Evolutionary conservation across 1,284 basidiomycete species (phyloP), one percentile per base, ranked within the genome.

Genomic region (Tremellales sp.): DNA sequence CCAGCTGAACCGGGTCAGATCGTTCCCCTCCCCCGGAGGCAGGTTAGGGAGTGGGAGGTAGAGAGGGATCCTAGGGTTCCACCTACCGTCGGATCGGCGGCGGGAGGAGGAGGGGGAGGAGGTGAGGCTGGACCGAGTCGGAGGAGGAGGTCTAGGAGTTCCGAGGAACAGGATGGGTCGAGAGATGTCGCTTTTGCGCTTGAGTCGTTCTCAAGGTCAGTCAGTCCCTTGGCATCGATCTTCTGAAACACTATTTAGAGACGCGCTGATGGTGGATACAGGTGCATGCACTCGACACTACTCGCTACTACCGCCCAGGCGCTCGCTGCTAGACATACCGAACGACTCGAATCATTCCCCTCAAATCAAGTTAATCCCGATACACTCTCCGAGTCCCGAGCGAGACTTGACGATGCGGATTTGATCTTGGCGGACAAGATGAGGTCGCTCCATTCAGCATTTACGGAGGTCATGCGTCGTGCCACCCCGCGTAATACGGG

Each of bases 211-310:
- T 36, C 33, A 15, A 36, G 33, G 33, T 31, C 29, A 15, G 29
- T 15, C 29, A 8, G 8, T 31, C n/a, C n/a, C n/a, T n/a, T n/a
- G n/a, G n/a, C n/a, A n/a, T n/a, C n/a, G n/a, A n/a, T n/a, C n/a
- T n/a, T n/a, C n/a, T n/a, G n/a, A n/a, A n/a, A n/a, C 29, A 31
- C 8, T 15, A 15, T 31, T 15, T 8, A 31, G 29, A 31, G 29
- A 31, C 15, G n/a, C 8, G 29, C 24, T 15, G 25, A 46, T 25
- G 21, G 13, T n/a, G n/a, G n/a, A n/a, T n/a, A 17, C 39, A 57
- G 55, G 33, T 39, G 52, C 12, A 57, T 57, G 52, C 56, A 54
- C 22, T 23, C 45, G 5, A 46, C 51, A 22, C 45, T 57, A 15
- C 27, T 52, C 1, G 43, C 44, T 11, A 52, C 46, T 1, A 49